These are phyloP conservation scores for Zanthoxylum bungeanum DNA, from an alignment of 345 rosid species.

Conservation along the genomic window DNA sequence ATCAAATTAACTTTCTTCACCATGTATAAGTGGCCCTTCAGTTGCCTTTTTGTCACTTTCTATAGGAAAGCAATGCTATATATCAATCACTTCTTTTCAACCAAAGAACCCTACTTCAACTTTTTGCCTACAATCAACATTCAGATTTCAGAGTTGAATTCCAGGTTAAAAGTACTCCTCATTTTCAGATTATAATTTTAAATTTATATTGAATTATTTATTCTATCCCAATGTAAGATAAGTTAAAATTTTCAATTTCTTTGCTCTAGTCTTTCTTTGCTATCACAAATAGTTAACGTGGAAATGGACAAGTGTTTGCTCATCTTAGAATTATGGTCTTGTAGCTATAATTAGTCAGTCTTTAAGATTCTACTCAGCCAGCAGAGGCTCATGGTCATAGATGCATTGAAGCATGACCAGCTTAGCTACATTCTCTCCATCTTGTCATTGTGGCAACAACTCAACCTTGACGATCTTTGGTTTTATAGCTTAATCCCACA, in stretches of 20 bases:
- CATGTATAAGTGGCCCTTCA: background rate
- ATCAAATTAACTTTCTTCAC: background rate
- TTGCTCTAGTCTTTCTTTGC: background rate
- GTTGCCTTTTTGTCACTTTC: background rate
- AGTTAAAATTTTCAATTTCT: background rate
- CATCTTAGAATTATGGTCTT: background rate
- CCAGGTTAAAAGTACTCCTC: background rate
- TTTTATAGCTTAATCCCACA: background rate
- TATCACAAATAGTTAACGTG: background rate
- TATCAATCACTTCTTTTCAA: background rate
- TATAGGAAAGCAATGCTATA: background rate
- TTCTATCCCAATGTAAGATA: background rate
- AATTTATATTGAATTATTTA: background rate
- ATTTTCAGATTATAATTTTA: background rate
- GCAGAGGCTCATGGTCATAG: slow-evolving; percentile 16
- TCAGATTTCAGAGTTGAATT: background rate
- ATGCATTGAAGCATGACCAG: slow-evolving; percentile 28
- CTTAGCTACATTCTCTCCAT: slow-evolving; percentile 6
- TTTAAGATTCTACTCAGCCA: slow-evolving; percentile 14
- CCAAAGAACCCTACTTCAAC: background rate
- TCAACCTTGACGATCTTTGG: background rate
- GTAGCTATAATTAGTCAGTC: background rate
- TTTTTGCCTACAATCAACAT: background rate
- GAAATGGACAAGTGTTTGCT: background rate
- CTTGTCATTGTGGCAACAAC: background rate